Evolutionary conservation across 2,329 filamentous ascomycete species (phyloP).

Genomic region (Alternaria arbusti): DNA sequence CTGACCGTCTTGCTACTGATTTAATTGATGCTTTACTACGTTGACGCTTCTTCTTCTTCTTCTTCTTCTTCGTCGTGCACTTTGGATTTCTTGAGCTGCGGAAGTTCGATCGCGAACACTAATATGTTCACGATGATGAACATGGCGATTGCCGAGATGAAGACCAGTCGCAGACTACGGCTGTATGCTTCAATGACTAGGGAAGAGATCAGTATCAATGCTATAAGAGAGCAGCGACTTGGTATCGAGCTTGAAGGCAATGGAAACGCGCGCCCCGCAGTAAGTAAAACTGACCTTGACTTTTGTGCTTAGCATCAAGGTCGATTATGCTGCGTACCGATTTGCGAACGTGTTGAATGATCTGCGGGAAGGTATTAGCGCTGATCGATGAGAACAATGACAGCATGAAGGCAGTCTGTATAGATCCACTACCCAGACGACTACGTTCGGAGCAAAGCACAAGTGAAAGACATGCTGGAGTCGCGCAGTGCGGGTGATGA

Average conservation of each 20-base stretch:
- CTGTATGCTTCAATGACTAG: conserved; percentile 50
- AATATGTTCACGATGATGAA: conserved; percentile 60
- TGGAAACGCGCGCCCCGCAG: not conserved
- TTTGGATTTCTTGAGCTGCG: conserved; percentile 47
- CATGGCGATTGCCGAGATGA: conserved; percentile 51
- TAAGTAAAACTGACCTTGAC: conserved; percentile 49
- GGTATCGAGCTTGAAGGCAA: not conserved
- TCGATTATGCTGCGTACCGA: conserved; percentile 58
- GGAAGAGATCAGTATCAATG: conserved; percentile 23
- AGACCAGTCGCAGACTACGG: conserved; percentile 50
- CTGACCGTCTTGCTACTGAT: not conserved
- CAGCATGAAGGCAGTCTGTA: not conserved
- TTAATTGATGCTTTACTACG: not conserved
- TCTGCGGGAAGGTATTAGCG: conserved; percentile 27
- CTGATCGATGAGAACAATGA: not conserved
- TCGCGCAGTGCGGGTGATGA: not conserved
- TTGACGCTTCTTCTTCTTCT: not conserved
- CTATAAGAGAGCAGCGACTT: conserved; percentile 16
- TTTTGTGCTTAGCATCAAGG: conserved; percentile 54
- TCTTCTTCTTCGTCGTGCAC: conserved; percentile 8
- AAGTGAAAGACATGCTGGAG: not conserved
- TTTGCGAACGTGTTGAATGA: conserved; percentile 57
- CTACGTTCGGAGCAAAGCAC: not conserved
- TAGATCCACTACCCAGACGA: not conserved
- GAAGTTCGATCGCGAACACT: conserved; percentile 61